Base-by-base conservation (phyloP, 2,329 filamentous ascomycete species). In the Moelleriella libera region DNA sequence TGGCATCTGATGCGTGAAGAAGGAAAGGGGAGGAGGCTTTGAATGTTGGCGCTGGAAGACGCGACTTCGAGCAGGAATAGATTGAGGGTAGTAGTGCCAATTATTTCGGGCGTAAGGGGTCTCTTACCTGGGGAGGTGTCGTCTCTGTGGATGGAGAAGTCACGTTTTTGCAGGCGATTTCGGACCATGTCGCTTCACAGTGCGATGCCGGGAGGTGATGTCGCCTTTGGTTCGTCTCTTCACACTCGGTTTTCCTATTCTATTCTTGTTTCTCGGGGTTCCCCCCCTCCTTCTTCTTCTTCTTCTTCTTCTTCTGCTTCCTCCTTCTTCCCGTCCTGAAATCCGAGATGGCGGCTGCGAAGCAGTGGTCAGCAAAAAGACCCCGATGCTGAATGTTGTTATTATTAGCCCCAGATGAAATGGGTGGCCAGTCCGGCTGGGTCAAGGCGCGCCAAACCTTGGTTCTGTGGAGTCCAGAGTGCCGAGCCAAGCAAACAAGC, bases 71-170 rank as follows among this genome's bases (percentile, higher is more conserved):
- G 32, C 40, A 41, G 40, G 40, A 12, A 41, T 7, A 21, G 7
- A 14, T 41, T 21, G 14, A 41, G 40, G 11, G 28, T 12, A 37
- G 30, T 29, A 41, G 41, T 37, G 28, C 12, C 3, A 11, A 40
- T 29, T 28, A 12, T 12, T 21, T 45, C 7, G 10, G 39, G n/a
- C 3, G 10, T 9, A 14, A n/a, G 32, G 41, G 31, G 8, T 5
- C 28, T 46, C 47, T n/a, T 48, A 48, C 47, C 34, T 41, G 41
- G 47, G 14, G 41, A 34, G 46, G 45, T 2, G 40, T 8, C 30
- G 56, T 63, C 63, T 47, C 58, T 61, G 48, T 63, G 63, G 47
- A 64, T 63, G 45, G 59, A 50, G 52, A 67, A 64, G 43, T 59
- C 57, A 48, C 58, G 62, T 46, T 59, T 61, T 44, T 58, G 55